Conservation (phyloP, 169 alveolate genomes). For the Plasmodium fragile region DNA sequence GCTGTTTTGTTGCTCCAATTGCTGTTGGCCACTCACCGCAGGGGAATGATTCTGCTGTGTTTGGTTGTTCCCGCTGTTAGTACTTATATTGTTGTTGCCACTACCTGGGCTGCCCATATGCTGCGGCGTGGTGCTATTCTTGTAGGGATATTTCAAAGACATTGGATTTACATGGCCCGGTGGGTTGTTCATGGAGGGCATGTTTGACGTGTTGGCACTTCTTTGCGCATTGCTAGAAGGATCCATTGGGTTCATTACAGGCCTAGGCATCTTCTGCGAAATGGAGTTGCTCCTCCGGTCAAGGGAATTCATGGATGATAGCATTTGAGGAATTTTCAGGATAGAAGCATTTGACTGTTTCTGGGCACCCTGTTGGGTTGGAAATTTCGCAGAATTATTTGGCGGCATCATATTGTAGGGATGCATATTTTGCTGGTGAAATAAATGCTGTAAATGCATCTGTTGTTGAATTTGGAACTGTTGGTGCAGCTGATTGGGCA, state of each 20-base stretch:
- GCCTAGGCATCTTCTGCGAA: constrained; percentile 43
- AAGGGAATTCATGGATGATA: constrained; percentile 25
- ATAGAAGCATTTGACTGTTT: constrained; percentile 52
- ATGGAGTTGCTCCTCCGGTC: constrained; percentile 57
- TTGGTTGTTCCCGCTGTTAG: not conserved
- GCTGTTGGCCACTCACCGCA: not conserved
- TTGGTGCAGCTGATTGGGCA: constrained; percentile 51
- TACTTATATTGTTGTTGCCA: not conserved
- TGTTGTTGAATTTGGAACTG: constrained; percentile 66
- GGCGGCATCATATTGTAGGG: constrained; percentile 27
- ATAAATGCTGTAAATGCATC: constrained; percentile 56
- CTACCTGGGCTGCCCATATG: not conserved
- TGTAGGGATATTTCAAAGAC: constrained; percentile 48
- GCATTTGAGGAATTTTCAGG: constrained; percentile 44
- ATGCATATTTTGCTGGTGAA: constrained; percentile 44
- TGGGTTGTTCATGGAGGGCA: constrained; percentile 4
- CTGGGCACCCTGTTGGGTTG: constrained; percentile 27
- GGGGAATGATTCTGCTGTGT: not conserved
- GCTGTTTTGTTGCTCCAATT: not conserved
- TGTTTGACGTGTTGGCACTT: not conserved
- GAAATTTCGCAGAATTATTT: constrained; percentile 4
- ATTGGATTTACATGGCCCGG: constrained; percentile 25
- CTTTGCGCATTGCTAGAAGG: constrained; percentile 41
- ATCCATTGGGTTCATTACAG: constrained; percentile 5
- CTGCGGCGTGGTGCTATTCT: constrained; percentile 5